These are phyloP conservation scores for Akanthomyces dipterigenus DNA, from an alignment of 2,329 filamentous ascomycete genomes.

Conservation along the genomic window DNA sequence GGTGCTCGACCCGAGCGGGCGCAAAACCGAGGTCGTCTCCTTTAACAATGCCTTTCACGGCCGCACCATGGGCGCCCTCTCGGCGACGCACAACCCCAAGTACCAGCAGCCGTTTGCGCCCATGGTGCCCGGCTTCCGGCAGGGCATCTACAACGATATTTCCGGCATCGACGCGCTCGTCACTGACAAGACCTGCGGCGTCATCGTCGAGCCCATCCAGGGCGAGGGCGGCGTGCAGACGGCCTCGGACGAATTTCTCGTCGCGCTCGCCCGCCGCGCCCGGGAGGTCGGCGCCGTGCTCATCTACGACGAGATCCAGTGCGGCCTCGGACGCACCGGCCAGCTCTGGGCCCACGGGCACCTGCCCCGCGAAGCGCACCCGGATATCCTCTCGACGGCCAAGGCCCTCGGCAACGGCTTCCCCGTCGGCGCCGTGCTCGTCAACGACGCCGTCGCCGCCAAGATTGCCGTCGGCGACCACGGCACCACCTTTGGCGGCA, in stretches of 20 bases:
- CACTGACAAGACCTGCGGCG: constrained; percentile 81
- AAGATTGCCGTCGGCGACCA: constrained; percentile 63
- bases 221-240: constrained; percentile 90
- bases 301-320: constrained; percentile 97
- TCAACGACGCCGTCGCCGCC: constrained; percentile 35
- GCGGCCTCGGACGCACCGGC: constrained; percentile 81
- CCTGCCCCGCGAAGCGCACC: constrained; percentile 73
- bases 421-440: constrained; percentile 70
- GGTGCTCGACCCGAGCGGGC: constrained; percentile 59
- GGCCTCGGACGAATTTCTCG: constrained; percentile 74
- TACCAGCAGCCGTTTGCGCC: constrained; percentile 93
- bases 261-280: constrained; percentile 76
- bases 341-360: constrained; percentile 80
- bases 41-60: constrained; percentile 94
- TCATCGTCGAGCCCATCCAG: constrained; percentile 95
- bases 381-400: constrained; percentile 87
- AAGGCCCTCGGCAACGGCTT: constrained; percentile 97
- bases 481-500: constrained; percentile 90
- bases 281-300: constrained; percentile 81
- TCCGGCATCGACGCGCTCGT: constrained; percentile 64
- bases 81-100: constrained; percentile 96
- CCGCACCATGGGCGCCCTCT: constrained; percentile 88
- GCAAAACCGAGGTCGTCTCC: constrained; percentile 79
- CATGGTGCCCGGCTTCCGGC: constrained; percentile 89
- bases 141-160: constrained; percentile 81